Evolutionary conservation across 2,329 filamentous ascomycete species (phyloP).

Genomic region (Hysterium pulicare): DNA sequence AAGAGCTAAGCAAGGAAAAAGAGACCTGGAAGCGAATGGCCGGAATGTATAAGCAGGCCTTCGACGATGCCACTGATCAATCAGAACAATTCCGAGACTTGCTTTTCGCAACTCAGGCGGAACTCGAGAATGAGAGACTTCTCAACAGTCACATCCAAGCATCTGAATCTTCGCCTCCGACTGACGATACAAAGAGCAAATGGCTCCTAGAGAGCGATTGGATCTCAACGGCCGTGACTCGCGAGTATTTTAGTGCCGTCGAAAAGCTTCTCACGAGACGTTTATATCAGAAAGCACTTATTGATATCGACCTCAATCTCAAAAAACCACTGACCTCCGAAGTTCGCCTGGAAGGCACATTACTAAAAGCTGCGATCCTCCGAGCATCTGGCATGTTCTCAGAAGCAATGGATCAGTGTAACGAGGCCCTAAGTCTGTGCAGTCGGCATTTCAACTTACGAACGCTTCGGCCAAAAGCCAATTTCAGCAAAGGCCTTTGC

Average conservation of each 20-base stretch:
- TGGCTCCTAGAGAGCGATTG: background rate
- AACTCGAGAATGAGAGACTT: conserved; percentile 32
- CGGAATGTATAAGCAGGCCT: conserved; percentile 24
- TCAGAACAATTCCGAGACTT: conserved; percentile 24
- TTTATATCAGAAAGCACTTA: background rate
- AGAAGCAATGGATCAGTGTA: background rate
- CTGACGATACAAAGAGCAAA: background rate
- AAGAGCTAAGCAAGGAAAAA: conserved; percentile 24
- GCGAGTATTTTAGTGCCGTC: background rate
- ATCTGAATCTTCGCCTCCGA: background rate
- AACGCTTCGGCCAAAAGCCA: background rate
- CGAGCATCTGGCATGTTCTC: background rate
- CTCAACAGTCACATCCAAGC: too few relatives aligned
- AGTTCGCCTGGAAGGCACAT: background rate
- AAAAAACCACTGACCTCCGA: background rate
- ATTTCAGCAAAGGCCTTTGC: background rate
- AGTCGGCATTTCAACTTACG: background rate
- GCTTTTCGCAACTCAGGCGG: conserved; percentile 29
- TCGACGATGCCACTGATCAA: conserved; percentile 21
- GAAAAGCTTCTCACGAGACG: background rate
- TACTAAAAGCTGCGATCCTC: background rate
- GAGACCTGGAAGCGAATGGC: conserved; percentile 30
- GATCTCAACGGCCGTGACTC: background rate
- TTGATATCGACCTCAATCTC: background rate
- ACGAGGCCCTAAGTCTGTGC: background rate